phyloP scores from a whole-genome alignment of 1,284 basidiomycete genomes.

The Trichosporon inkin region DNA sequence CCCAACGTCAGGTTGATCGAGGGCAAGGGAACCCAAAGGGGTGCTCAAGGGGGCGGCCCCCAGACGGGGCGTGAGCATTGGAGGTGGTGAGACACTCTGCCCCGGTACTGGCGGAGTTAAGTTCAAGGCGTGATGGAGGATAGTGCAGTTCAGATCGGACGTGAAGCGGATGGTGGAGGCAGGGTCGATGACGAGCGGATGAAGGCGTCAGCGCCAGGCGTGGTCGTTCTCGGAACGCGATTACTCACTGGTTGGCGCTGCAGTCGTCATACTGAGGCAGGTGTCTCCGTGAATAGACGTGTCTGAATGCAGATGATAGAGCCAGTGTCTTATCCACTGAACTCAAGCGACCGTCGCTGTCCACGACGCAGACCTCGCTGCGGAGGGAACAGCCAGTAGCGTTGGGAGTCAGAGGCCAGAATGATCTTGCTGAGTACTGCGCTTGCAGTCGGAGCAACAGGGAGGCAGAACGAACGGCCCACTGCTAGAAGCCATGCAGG shows the following conservation, averaged over 20 bases:
- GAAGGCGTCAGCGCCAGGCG: background rate
- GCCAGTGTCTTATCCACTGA: background rate
- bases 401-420: background rate
- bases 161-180: background rate
- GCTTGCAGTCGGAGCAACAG: background rate
- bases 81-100: slow-evolving; percentile 23
- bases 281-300: background rate
- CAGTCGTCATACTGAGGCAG: slow-evolving; percentile 8
- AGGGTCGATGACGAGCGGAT: slow-evolving; percentile 5
- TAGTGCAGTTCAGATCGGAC: background rate
- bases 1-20: slow-evolving; percentile 5
- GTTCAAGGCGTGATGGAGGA: background rate
- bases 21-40: slow-evolving; percentile 10
- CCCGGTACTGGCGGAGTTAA: slow-evolving; percentile 17
- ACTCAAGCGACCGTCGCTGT: background rate
- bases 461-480: background rate
- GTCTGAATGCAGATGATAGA: background rate
- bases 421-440: background rate
- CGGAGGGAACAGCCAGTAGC: background rate
- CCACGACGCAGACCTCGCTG: slow-evolving; percentile 2
- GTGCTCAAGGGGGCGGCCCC: slow-evolving; percentile 15
- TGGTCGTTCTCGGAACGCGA: background rate
- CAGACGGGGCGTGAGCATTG: slow-evolving; percentile 21
- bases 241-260: slow-evolving; percentile 7
- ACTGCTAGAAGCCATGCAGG: slow-evolving; percentile 3